Evolutionary conservation across 768 basidiomycete species (phyloP).

Genomic region (Hericium rajendrae): DNA sequence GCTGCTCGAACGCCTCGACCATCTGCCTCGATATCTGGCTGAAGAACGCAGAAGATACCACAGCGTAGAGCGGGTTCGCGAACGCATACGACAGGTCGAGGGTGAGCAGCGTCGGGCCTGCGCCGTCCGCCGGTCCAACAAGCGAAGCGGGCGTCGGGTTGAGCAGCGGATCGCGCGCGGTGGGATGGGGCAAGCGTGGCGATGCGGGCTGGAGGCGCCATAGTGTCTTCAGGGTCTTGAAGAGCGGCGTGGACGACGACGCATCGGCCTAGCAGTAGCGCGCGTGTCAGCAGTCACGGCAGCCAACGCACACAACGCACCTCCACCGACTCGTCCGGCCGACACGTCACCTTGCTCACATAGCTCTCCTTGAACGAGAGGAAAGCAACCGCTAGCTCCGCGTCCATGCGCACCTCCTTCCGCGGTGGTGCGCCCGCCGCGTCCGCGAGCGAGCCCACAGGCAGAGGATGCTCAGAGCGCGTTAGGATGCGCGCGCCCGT

Average conservation of each 20-base stretch:
- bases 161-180: conserved; percentile 10
- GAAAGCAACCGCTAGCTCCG: conserved; percentile 84
- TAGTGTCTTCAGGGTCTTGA: conserved; percentile 57
- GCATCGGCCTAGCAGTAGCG: conserved; percentile 47
- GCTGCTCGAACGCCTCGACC: conserved; percentile 87
- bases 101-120: conserved; percentile 66
- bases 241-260: conserved; percentile 61
- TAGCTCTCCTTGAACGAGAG: conserved; percentile 83
- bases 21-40: conserved; percentile 80
- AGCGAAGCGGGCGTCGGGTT: not conserved
- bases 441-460: conserved; percentile 15
- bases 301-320: conserved; percentile 32
- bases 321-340: conserved; percentile 69
- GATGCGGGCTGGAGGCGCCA: conserved; percentile 68
- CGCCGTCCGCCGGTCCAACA: conserved; percentile 9
- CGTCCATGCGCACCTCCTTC: conserved; percentile 49
- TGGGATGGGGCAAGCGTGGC: conserved; percentile 30
- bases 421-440: conserved; percentile 10
- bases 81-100: conserved; percentile 84
- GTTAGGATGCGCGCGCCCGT: conserved; percentile 55
- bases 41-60: conserved; percentile 78
- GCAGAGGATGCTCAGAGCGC: not conserved
- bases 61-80: conserved; percentile 75
- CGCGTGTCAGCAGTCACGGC: too few species aligned
- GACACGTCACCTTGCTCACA: conserved; percentile 73